Evolutionary conservation across 495 filamentous ascomycete species (phyloP).

Genomic region (Thozetella sp.): DNA sequence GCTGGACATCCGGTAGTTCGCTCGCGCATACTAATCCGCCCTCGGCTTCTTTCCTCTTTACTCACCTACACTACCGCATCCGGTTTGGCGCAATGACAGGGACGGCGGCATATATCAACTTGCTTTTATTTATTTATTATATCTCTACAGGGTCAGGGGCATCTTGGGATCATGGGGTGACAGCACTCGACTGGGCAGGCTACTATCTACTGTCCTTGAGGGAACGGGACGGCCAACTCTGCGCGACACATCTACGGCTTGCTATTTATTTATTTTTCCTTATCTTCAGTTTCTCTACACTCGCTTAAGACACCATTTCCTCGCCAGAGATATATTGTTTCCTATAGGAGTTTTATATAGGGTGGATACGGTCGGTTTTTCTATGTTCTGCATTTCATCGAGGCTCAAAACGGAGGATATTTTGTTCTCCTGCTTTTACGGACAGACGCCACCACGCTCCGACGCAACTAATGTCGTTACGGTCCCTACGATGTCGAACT

Average conservation of each 20-base stretch:
- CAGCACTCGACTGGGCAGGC: background rate
- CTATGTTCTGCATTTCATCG: background rate
- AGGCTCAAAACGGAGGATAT: background rate
- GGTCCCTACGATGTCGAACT: background rate
- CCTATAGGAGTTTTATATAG: background rate
- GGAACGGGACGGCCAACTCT: background rate
- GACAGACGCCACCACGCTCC: background rate
- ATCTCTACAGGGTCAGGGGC: background rate
- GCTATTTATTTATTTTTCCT: background rate
- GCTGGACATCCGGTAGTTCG: slow-evolving; percentile 57
- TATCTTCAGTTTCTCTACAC: background rate
- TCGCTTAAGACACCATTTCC: background rate
- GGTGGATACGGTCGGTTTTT: background rate
- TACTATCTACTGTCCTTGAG: background rate
- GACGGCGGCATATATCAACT: slow-evolving; percentile 1
- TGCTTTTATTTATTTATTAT: no score
- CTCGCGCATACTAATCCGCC: background rate
- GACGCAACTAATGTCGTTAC: background rate
- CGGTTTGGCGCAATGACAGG: background rate
- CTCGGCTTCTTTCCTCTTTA: background rate
- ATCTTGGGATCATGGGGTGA: background rate
- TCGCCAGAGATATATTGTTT: background rate
- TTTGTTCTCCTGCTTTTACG: background rate
- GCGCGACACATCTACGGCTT: background rate
- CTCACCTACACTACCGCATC: background rate